A percentile compares a stretch with the other conserved stretches of the same genome.
phyloP scores from a whole-genome alignment of 805 yeast genomes.

The Candida nitratophila region DNA sequence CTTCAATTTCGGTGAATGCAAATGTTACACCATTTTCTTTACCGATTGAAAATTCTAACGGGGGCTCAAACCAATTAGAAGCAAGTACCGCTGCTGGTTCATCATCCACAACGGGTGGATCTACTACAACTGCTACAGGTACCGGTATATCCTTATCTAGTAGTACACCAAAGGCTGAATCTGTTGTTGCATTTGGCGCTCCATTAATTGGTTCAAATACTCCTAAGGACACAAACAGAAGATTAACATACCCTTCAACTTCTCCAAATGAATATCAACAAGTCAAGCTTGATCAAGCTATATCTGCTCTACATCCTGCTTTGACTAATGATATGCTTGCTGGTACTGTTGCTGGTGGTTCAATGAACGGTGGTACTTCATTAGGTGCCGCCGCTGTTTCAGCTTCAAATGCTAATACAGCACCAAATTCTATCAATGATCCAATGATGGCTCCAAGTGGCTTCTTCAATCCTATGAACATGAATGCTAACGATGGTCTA shows the following conservation, averaged over 20 bases:
- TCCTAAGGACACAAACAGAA: constrained; percentile 35
- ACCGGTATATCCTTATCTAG: constrained; percentile 1
- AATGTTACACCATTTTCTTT: constrained; percentile 15
- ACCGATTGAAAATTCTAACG: constrained; percentile 7
- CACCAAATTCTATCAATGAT: background rate
- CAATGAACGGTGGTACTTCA: constrained; percentile 16
- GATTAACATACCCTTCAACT: constrained; percentile 24
- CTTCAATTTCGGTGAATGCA: constrained; percentile 9
- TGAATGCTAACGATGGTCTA: background rate
- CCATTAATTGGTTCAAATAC: constrained; percentile 15
- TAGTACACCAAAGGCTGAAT: constrained; percentile 7
- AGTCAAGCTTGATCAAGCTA: constrained; percentile 7
- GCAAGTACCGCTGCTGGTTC: too few relatives aligned
- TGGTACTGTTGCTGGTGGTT: constrained; percentile 19
- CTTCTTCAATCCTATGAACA: background rate
- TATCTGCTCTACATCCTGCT: constrained; percentile 19
- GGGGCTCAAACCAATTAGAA: background rate
- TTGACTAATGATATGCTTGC: constrained; percentile 19
- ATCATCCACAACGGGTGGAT: too few relatives aligned
- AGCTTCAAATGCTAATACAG: background rate
- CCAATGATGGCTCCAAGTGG: background rate
- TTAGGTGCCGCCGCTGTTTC: background rate
- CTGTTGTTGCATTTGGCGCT: constrained; percentile 13
- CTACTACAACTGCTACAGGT: constrained; percentile 1
- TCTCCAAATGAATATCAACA: constrained; percentile 11